Base-by-base conservation (phyloP, 2,329 filamentous ascomycete genomes). In the Helminthosporium solani region DNA sequence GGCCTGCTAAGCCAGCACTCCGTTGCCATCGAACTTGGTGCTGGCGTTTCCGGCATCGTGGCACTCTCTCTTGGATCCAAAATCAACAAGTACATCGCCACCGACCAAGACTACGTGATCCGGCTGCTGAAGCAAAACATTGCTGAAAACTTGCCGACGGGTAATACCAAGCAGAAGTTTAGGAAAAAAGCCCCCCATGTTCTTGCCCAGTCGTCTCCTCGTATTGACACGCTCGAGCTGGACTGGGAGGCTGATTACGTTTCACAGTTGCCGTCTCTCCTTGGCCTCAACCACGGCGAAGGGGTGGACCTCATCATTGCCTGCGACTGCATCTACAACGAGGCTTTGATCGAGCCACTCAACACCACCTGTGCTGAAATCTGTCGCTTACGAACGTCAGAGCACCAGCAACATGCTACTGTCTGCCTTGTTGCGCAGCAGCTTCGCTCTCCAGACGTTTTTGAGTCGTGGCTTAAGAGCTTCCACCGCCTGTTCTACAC, bases 291-390 rank as follows among this genome's bases (percentile, higher is more conserved):
- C 12, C 28, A 31, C 15, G 33, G 7, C 25, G 23, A 21, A 7
- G 57, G 60, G 78, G 79, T 94, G 55, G 87, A 95, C 60, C 71
- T 84, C 12, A 75, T 97, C 9, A 67, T 97, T 28, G 90, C 90
- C 3, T 95, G 90, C 64, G 94, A 99, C 70, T 96, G 91, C 70
- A 86, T 99, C 57, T 99, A 95, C 75, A 99, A 97, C 70, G 88
- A 96, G 55, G 82, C 87, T 2, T 79, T 97, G 2, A 82, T 97
- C 19, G 75, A 81, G 34, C 90, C 91, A 0, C 81, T 97, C 39
- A 87, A 94, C n/a, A 81, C 85, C 58, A 87, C 89, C 0, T 95
- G 88, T 66, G 82, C 77, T 5, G 87, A 95, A 52, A 78, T 84
- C 19, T 95, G 90, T 68, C 73, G 73, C 8, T 69, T 92, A 14